These are phyloP conservation scores for Phytomonas francai DNA, from an alignment of 208 protist species.

Conservation along the genomic window DNA sequence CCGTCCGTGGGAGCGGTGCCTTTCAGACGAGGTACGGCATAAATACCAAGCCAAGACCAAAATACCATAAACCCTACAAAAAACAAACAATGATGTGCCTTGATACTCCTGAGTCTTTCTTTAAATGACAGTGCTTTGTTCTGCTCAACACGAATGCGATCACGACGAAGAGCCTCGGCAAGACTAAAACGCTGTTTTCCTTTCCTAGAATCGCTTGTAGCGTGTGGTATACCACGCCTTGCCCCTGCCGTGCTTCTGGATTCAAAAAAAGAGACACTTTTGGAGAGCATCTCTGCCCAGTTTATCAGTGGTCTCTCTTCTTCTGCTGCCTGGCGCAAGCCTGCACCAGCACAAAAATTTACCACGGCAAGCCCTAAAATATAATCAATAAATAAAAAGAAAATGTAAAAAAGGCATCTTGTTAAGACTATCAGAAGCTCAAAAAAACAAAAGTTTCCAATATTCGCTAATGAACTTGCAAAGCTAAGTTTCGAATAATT, in stretches of 20 bases:
- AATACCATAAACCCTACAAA: slow-evolving; percentile 6
- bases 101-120: not conserved
- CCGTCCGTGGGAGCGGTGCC: not conserved
- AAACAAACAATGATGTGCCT: not conserved
- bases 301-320: not conserved
- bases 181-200: slow-evolving; percentile 9
- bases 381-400: not conserved
- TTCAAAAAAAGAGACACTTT: not conserved
- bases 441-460: not conserved
- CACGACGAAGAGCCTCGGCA: not conserved
- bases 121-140: slow-evolving; percentile 9
- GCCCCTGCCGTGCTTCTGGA: not conserved
- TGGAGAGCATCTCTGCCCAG: not conserved
- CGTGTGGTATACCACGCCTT: slow-evolving; percentile 3
- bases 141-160: slow-evolving; percentile 5
- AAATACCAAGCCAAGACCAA: slow-evolving; percentile 9
- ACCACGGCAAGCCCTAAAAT: not conserved
- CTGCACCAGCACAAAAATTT: not conserved
- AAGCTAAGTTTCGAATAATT: not conserved
- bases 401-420: not conserved
- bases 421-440: not conserved
- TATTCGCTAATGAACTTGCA: not conserved
- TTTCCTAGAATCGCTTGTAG: slow-evolving; percentile 3
- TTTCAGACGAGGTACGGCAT: slow-evolving; percentile 5
- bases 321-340: not conserved